Conservation (phyloP, 2,329 filamentous ascomycete species). For the Calonectria pteridis region DNA sequence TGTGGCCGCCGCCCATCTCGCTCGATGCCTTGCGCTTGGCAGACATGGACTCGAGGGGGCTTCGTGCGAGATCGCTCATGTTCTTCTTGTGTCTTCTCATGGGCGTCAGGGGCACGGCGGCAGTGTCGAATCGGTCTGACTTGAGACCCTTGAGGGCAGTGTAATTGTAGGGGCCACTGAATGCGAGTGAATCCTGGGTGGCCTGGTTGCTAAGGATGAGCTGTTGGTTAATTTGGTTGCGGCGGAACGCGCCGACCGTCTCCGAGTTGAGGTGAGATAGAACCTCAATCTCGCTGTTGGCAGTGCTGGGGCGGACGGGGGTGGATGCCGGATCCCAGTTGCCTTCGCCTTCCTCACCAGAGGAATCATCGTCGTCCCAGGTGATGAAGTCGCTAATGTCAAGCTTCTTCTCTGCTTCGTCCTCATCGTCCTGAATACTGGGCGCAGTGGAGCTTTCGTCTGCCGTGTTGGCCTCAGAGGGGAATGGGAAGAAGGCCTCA, state of each 20-base stretch:
- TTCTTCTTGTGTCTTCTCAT: slow-evolving; percentile 69
- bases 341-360: slow-evolving; percentile 70
- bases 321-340: slow-evolving; percentile 65
- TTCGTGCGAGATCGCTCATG: slow-evolving; percentile 59
- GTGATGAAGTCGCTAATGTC: slow-evolving; percentile 81
- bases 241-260: slow-evolving; percentile 83
- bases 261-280: slow-evolving; percentile 73
- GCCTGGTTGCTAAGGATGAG: slow-evolving; percentile 71
- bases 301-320: slow-evolving; percentile 62
- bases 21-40: slow-evolving; percentile 69
- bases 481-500: slow-evolving; percentile 81
- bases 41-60: slow-evolving; percentile 61
- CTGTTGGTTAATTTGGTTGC: slow-evolving; percentile 73
- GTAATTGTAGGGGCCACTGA: slow-evolving; percentile 70
- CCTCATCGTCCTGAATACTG: slow-evolving; percentile 63
- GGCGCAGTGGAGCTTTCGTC: slow-evolving; percentile 60
- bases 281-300: slow-evolving; percentile 60
- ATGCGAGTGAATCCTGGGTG: slow-evolving; percentile 72
- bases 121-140: slow-evolving; percentile 74
- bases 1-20: slow-evolving; percentile 60
- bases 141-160: slow-evolving; percentile 74
- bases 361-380: slow-evolving; percentile 70
- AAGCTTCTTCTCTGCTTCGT: slow-evolving; percentile 73
- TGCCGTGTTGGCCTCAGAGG: slow-evolving; percentile 68
- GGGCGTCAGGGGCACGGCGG: slow-evolving; percentile 76